These are phyloP conservation scores for Orbilia ellipsospora DNA, from an alignment of 2,329 filamentous ascomycete genomes.

Conservation along the genomic window DNA sequence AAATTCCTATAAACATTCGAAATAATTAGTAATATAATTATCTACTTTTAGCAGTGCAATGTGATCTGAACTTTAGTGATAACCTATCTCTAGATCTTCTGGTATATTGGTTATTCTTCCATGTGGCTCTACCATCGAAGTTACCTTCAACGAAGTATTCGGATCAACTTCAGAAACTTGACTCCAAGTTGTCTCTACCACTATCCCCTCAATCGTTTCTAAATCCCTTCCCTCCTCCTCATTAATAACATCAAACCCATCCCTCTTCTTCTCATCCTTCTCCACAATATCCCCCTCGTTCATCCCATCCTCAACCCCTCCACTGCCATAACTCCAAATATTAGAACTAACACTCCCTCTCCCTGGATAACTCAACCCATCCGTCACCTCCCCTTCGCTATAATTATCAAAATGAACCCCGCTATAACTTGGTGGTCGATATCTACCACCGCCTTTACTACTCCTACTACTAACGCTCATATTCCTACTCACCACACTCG, in stretches of 20 bases:
- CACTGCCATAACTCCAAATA: conserved; percentile 15
- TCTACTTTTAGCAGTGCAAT: not conserved
- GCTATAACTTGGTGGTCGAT: not conserved
- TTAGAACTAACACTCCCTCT: conserved; percentile 22
- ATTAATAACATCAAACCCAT: conserved; percentile 24
- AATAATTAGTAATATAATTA: no score
- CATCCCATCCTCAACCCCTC: conserved; percentile 17
- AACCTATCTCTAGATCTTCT: not conserved
- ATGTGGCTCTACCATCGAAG: not conserved
- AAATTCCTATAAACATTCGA: no score
- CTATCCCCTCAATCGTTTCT: conserved; percentile 14
- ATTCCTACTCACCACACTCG: conserved; percentile 16
- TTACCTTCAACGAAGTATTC: not conserved
- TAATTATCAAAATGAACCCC: conserved; percentile 15
- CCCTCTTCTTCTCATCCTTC: conserved; percentile 10
- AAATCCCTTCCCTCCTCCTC: conserved; percentile 19
- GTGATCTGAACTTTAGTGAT: not conserved
- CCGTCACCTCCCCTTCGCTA: conserved; percentile 3
- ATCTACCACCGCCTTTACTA: not conserved
- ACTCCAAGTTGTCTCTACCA: conserved; percentile 33
- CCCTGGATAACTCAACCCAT: not conserved
- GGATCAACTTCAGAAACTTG: conserved; percentile 34
- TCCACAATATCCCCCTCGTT: not conserved
- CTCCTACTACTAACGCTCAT: conserved; percentile 9
- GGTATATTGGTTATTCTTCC: not conserved